phyloP scores from a whole-genome alignment of 2,329 filamentous ascomycete species.

The Neoascochyta sp. region DNA sequence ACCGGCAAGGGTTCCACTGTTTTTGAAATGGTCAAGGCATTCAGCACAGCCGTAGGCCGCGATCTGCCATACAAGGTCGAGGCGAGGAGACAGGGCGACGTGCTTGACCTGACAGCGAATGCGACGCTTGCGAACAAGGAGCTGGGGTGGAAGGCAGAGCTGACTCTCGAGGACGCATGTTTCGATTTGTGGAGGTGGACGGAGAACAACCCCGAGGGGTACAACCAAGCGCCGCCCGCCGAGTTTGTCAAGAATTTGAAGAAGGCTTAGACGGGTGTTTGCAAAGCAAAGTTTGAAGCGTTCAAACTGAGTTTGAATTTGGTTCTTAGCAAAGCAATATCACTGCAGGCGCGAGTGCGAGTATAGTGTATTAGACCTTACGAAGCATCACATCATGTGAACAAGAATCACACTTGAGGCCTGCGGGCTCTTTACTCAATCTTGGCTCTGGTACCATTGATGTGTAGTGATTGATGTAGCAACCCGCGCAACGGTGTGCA shows the following conservation, averaged over 20 bases:
- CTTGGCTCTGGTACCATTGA: no score
- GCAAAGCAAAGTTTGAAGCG: background rate
- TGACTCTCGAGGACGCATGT: slow-evolving; percentile 88
- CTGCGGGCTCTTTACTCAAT: no score
- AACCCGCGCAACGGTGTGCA: no score
- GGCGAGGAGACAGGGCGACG: slow-evolving; percentile 78
- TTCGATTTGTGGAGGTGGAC: slow-evolving; percentile 96
- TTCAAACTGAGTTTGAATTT: slow-evolving; percentile 1
- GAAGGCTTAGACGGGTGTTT: slow-evolving; percentile 14
- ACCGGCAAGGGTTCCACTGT: slow-evolving; percentile 94
- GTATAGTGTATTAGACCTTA: no score
- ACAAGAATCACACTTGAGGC: no score
- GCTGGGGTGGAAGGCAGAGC: slow-evolving; percentile 86
- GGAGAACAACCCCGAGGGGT: slow-evolving; percentile 91
- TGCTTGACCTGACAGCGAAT: slow-evolving; percentile 91
- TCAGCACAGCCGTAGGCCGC: slow-evolving; percentile 79
- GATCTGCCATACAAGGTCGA: slow-evolving; percentile 85
- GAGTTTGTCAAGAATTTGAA: slow-evolving; percentile 63
- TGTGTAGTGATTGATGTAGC: no score
- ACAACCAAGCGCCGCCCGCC: slow-evolving; percentile 84
- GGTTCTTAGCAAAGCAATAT: slow-evolving; percentile 4
- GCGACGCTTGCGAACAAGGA: slow-evolving; percentile 82
- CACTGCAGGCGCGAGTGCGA: slow-evolving; percentile 5
- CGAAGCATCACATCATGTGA: no score
- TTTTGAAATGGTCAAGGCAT: slow-evolving; percentile 95